Base-by-base conservation (phyloP, 1,284 basidiomycete genomes). In the Leccinum proliferum region DNA sequence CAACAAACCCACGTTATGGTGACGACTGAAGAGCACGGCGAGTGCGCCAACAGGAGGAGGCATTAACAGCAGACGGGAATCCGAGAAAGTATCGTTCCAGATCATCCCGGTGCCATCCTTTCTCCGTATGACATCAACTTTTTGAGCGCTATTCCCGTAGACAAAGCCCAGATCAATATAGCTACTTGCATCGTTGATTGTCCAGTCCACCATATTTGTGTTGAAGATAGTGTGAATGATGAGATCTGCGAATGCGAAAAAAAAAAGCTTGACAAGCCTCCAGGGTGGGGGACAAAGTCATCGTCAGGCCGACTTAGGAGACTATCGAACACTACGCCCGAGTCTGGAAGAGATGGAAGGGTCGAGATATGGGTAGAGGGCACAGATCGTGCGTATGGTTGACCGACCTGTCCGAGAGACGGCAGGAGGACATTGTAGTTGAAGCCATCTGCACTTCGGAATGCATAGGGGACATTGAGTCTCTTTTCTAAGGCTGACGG, bases 81-180 rank as follows among this genome's bases (percentile, higher is more conserved):
- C 89, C 9, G 88, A 83, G 67, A 92, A 91, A 0, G 82, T 79
- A 68, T 94, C 92, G 18, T 86, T 79, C 75, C 78, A 83, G 37
- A 93, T 78, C 63, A 75, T 78, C 1, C 91, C 90, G 0, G 82
- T 79, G 2, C 89, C 89, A 68, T 89, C 86, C 60, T 77, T 79
- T 61, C 77, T 78, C 55, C 89, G 78, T 14, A 92, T 69, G 46
- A 21, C 21, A 21, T 83, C 69, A 10, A 84, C 76, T 55, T 87
- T 76, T 2, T 70, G 70, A 52, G 81, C 73, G 41, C 77, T 84
- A 70, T 72, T 84, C 1, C 91, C 91, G 66, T 94, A 94, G 4
- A 94, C 75, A 9, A 90, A 82, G 67, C 85, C 86, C 35, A 94
- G 74, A 68, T 94, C 92, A 34, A 94, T 79, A 72, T 94, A 94